phyloP scores from a whole-genome alignment of 305 asterid genomes.

The Fraxinus angustifolia region DNA sequence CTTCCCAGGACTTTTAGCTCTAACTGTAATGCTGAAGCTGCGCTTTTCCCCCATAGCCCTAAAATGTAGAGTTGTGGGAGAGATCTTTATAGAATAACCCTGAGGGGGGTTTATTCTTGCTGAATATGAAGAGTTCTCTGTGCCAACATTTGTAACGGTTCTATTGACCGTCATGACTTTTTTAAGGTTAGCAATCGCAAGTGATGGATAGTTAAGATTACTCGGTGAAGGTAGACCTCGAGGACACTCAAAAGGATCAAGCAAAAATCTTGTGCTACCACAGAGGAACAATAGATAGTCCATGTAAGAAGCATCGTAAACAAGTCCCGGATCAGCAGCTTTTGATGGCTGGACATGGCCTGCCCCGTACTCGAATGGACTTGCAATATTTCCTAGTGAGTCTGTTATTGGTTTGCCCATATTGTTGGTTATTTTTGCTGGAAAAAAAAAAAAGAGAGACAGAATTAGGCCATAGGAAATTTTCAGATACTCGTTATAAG shows the following conservation, averaged over 20 bases:
- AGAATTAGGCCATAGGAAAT: not conserved
- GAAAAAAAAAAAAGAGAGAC: not conserved
- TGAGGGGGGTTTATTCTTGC: no score
- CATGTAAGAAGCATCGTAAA: constrained; percentile 33
- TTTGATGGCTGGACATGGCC: constrained; percentile 48
- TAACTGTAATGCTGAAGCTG: constrained; percentile 15
- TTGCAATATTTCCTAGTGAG: constrained; percentile 28
- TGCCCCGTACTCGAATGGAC: constrained; percentile 41
- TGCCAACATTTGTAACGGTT: no score
- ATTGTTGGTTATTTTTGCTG: constrained; percentile 39
- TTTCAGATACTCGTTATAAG: no score
- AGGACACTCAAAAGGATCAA: constrained; percentile 29
- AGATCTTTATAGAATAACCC: constrained; percentile 5
- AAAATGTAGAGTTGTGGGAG: constrained; percentile 16
- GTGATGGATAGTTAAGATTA: constrained; percentile 37
- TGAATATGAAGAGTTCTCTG: no score
- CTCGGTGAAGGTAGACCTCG: constrained; percentile 18
- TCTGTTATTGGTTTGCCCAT: constrained; percentile 27
- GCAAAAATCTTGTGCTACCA: not conserved
- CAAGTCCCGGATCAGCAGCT: constrained; percentile 50
- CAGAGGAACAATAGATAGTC: constrained; percentile 48
- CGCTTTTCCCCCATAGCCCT: constrained; percentile 16
- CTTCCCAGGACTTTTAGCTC: constrained; percentile 2
- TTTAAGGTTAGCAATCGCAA: constrained; percentile 17
- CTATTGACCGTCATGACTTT: constrained; percentile 10